phyloP scores from a whole-genome alignment of 305 asterid genomes.

The Fraxinus xanthoxyloides region DNA sequence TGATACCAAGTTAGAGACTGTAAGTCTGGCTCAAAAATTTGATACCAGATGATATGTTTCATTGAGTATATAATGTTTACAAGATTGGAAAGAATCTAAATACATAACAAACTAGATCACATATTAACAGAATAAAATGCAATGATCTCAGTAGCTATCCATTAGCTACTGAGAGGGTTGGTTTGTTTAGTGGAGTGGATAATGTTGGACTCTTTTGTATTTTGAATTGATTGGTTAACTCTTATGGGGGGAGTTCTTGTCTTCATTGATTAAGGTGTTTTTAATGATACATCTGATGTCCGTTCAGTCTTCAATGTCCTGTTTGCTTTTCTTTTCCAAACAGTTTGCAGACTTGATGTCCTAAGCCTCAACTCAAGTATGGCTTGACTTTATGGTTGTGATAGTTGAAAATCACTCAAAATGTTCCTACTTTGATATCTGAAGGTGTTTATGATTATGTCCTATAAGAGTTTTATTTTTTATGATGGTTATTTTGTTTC shows the following conservation, averaged over 20 bases:
- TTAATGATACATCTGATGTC: background rate
- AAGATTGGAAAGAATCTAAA: background rate
- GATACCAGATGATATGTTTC: no score
- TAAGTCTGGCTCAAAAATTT: background rate
- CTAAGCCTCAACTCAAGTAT: background rate
- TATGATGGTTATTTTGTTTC: constrained; percentile 5
- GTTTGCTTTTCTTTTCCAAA: background rate
- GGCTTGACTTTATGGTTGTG: background rate
- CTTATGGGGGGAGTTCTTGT: background rate
- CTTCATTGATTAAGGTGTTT: background rate
- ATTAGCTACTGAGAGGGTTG: no score
- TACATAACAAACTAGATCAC: background rate
- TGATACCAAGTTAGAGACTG: no score
- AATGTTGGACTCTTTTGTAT: no score
- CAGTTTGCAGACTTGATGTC: background rate
- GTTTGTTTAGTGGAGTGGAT: background rate
- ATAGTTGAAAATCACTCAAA: background rate
- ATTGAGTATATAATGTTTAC: background rate
- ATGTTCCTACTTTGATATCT: background rate
- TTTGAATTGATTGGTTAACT: no score
- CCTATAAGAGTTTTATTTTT: background rate
- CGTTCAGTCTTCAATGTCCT: background rate
- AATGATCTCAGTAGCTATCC: background rate
- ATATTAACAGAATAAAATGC: no score
- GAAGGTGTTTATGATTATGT: constrained; percentile 9